Evolutionary conservation across 768 basidiomycete genomes (phyloP).

Genomic region (Boletus insuetus): DNA sequence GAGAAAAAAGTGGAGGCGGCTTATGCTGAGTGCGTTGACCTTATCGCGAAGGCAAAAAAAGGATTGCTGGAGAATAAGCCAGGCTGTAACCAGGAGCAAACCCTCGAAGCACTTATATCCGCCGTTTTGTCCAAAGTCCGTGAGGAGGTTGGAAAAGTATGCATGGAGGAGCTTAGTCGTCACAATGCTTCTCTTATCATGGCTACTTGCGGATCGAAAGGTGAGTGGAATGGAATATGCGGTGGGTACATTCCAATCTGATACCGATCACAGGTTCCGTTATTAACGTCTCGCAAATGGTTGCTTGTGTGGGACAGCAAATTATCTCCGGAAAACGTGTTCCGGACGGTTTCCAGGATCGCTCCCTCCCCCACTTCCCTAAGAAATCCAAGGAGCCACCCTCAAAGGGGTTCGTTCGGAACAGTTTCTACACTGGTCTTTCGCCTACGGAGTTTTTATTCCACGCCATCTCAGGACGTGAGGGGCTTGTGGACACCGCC

Average conservation of each 20-base stretch:
- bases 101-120: constrained; percentile 94
- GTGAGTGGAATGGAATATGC: constrained; percentile 37
- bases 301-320: constrained; percentile 99
- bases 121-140: constrained; percentile 92
- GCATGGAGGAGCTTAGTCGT: constrained; percentile 96
- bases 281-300: constrained; percentile 99
- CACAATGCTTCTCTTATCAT: constrained; percentile 98
- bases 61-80: constrained; percentile 94
- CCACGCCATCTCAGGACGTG: constrained; percentile 98
- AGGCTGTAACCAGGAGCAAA: constrained; percentile 97
- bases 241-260: neutral
- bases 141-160: constrained; percentile 94
- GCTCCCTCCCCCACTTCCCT: constrained; percentile 97
- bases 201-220: constrained; percentile 99
- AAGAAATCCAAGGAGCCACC: constrained; percentile 96
- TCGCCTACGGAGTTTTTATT: constrained; percentile 95
- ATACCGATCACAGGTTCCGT: constrained; percentile 72
- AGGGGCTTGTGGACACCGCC: constrained; percentile 98
- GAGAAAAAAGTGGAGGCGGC: constrained; percentile 84
- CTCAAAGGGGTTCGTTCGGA: constrained; percentile 96
- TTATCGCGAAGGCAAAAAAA: constrained; percentile 87
- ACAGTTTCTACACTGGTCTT: constrained; percentile 93
- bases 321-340: constrained; percentile 98
- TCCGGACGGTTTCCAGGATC: constrained; percentile 97
- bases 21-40: constrained; percentile 80